These are phyloP conservation scores for Aegle marmelos DNA, from an alignment of 345 rosid genomes.

Conservation along the genomic window DNA sequence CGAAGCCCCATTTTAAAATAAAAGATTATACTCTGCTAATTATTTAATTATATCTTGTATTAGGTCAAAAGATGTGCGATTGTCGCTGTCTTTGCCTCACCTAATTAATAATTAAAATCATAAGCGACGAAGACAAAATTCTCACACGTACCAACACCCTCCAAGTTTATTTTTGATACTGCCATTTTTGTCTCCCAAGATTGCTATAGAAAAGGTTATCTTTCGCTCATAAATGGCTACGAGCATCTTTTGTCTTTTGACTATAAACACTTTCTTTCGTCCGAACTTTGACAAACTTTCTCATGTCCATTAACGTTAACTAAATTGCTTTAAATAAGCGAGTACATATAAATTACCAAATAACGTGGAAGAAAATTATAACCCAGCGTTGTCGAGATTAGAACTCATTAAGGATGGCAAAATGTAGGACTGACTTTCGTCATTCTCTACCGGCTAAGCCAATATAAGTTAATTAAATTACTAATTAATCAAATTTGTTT, in stretches of 20 bases:
- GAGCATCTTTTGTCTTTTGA: conserved; percentile 19
- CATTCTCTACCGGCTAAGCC: too few species aligned
- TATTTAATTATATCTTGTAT: conserved; percentile 12
- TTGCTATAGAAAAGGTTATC: conserved; percentile 1
- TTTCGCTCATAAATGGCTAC: conserved; percentile 14
- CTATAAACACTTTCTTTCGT: background rate
- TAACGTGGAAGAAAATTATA: too few species aligned
- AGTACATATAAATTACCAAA: too few species aligned
- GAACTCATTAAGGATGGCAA: too few species aligned
- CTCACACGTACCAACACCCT: conserved; percentile 3
- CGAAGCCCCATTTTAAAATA: background rate
- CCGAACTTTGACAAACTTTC: too few species aligned
- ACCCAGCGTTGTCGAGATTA: too few species aligned
- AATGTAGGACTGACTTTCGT: too few species aligned
- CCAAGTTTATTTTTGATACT: conserved; percentile 14
- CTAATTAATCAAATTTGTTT: too few species aligned
- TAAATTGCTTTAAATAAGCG: too few species aligned
- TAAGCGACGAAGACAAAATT: background rate
- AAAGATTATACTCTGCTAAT: background rate
- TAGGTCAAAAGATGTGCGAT: conserved; percentile 20
- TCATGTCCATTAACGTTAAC: too few species aligned
- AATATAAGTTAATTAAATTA: too few species aligned
- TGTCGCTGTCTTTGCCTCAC: background rate
- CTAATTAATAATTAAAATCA: background rate
- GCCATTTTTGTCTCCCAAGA: conserved; percentile 20